A percentile compares a stretch with the other conserved stretches of the same genome.
These are phyloP conservation scores for Guadua angustifolia DNA, from an alignment of 176 grass and related monocot genomes.

Conservation along the genomic window DNA sequence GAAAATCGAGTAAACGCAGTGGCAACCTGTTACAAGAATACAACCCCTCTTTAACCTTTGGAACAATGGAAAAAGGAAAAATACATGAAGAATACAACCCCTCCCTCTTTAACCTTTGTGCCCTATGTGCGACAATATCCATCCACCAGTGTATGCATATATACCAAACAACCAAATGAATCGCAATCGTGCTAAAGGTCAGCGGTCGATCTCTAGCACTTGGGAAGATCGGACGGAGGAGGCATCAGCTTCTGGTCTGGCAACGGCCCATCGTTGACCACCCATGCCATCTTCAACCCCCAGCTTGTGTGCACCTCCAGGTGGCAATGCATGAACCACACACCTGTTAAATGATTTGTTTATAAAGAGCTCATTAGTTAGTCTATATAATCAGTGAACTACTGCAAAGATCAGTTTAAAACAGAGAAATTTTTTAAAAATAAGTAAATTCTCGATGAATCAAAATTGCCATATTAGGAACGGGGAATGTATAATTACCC, in stretches of 20 bases:
- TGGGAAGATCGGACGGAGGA: slow-evolving; percentile 69
- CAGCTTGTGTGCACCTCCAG: slow-evolving; percentile 78
- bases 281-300: slow-evolving; percentile 81
- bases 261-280: slow-evolving; percentile 61
- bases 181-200: slow-evolving; percentile 11
- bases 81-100: not conserved
- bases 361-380: too few relatives aligned
- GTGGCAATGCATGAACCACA: slow-evolving; percentile 82
- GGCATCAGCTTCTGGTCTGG: slow-evolving; percentile 64
- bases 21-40: not conserved
- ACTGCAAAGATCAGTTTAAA: too few relatives aligned
- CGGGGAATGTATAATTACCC: too few relatives aligned
- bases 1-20: not conserved
- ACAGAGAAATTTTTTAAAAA: too few relatives aligned
- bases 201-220: slow-evolving; percentile 34
- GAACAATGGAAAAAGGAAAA: not conserved
- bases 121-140: not conserved
- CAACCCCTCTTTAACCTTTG: not conserved
- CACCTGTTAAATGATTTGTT: slow-evolving; percentile 19
- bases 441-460: too few relatives aligned
- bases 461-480: too few relatives aligned
- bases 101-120: not conserved
- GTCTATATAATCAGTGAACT: too few relatives aligned
- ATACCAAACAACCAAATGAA: slow-evolving; percentile 28
- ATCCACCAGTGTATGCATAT: not conserved